phyloP scores from a whole-genome alignment of 108 stramenopile species.

The Cyclostephanos tholiformis region DNA sequence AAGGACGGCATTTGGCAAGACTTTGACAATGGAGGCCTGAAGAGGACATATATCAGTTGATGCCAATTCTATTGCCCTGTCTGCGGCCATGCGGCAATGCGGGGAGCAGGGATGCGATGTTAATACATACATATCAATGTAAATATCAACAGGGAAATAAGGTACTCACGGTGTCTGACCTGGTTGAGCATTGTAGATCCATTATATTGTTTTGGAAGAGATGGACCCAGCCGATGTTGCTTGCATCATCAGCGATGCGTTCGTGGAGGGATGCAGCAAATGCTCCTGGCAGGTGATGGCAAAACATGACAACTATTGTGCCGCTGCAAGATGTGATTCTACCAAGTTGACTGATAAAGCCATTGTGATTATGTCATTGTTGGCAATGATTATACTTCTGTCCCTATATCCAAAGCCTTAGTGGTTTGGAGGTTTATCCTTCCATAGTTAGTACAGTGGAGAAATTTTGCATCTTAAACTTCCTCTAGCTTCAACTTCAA shows the following conservation, averaged over 20 bases:
- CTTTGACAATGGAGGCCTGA: background rate
- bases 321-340: background rate
- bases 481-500: no score
- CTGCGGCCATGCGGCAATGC: background rate
- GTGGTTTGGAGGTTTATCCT: background rate
- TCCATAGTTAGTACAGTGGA: slow-evolving; percentile 2
- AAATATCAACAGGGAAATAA: background rate
- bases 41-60: background rate
- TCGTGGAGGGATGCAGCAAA: background rate
- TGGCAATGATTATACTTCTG: background rate
- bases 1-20: slow-evolving; percentile 1
- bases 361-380: background rate
- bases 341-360: background rate
- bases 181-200: slow-evolving; percentile 7
- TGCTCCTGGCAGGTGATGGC: background rate
- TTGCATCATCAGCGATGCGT: slow-evolving; percentile 1
- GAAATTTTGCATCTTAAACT: no score
- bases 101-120: background rate
- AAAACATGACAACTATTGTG: background rate
- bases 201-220: slow-evolving; percentile 13
- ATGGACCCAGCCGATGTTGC: slow-evolving; percentile 10
- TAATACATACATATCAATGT: slow-evolving; percentile 1
- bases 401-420: slow-evolving; percentile 7
- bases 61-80: slow-evolving; percentile 3
- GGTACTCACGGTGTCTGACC: background rate